These are phyloP conservation scores for Geosiphon pyriformis DNA, from an alignment of 192 early-diverging fungal species.

Conservation along the genomic window DNA sequence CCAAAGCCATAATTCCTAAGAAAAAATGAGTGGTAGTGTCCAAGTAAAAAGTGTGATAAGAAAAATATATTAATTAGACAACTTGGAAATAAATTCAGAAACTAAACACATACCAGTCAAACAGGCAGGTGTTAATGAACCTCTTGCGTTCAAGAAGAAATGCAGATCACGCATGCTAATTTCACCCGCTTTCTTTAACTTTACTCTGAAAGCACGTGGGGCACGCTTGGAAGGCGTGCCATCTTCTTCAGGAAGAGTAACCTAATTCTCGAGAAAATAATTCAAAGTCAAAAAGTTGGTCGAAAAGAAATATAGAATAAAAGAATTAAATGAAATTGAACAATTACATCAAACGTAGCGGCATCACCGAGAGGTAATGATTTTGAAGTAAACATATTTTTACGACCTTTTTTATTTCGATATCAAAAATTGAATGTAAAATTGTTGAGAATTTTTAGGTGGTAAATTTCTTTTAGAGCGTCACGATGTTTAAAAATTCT, in stretches of 20 bases:
- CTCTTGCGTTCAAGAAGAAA: conserved; percentile 46
- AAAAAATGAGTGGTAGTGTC: conserved; percentile 2
- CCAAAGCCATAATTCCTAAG: conserved; percentile 61
- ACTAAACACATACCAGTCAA: conserved; percentile 29
- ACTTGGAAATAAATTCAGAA: background rate
- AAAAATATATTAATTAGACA: conserved; percentile 1
- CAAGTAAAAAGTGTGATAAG: background rate
- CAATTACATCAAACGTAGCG: conserved; percentile 52
- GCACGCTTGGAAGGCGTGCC: conserved; percentile 28
- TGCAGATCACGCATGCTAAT: conserved; percentile 61
- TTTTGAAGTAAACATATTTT: conserved; percentile 68
- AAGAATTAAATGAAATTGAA: background rate
- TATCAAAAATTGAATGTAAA: too few species aligned
- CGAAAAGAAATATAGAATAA: background rate
- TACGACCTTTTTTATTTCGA: conserved; percentile 36
- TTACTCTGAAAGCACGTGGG: conserved; percentile 56
- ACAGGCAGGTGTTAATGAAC: conserved; percentile 33
- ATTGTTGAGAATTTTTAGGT: too few species aligned
- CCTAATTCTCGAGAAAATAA: conserved; percentile 26
- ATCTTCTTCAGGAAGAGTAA: conserved; percentile 41
- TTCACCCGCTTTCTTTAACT: conserved; percentile 59
- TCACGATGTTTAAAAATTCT: background rate
- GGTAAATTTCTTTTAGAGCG: too few species aligned
- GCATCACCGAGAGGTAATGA: conserved; percentile 47
- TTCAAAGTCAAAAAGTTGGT: background rate